Evolutionary conservation across 2,329 filamentous ascomycete species (phyloP).

Genomic region (Lachnellula occidentalis): DNA sequence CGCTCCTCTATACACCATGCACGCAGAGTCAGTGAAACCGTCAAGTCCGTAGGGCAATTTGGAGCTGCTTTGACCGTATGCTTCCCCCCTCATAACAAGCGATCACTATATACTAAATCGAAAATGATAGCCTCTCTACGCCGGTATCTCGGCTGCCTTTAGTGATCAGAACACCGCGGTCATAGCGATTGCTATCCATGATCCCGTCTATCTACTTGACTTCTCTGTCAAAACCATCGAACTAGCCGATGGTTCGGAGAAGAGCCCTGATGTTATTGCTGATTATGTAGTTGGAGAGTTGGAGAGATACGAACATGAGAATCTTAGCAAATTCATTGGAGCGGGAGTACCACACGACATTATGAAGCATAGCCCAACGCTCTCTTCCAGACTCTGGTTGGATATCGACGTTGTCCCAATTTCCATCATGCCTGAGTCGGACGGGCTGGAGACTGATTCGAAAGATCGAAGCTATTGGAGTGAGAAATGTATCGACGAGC

Average conservation of each 20-base stretch:
- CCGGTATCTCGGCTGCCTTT: conserved; percentile 55
- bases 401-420: conserved; percentile 73
- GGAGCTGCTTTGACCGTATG: conserved; percentile 18
- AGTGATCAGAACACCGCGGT: conserved; percentile 46
- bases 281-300: conserved; percentile 55
- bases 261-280: conserved; percentile 44
- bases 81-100: not conserved
- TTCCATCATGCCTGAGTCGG: conserved; percentile 47
- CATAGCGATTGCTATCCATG: conserved; percentile 65
- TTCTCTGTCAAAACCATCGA: conserved; percentile 59
- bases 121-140: conserved; percentile 48
- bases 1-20: conserved; percentile 12
- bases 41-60: conserved; percentile 18
- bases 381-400: conserved; percentile 68
- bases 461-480: conserved; percentile 42
- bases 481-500: conserved; percentile 64
- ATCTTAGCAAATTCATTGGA: conserved; percentile 70
- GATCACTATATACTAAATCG: not conserved
- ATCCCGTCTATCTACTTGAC: conserved; percentile 69
- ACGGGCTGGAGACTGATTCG: conserved; percentile 29
- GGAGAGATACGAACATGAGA: conserved; percentile 54
- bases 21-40: conserved; percentile 14
- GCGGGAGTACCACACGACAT: conserved; percentile 61
- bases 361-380: conserved; percentile 53
- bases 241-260: conserved; percentile 36